These are phyloP conservation scores for Leishmania amazonensis DNA, from an alignment of 208 protist species.

Conservation along the genomic window DNA sequence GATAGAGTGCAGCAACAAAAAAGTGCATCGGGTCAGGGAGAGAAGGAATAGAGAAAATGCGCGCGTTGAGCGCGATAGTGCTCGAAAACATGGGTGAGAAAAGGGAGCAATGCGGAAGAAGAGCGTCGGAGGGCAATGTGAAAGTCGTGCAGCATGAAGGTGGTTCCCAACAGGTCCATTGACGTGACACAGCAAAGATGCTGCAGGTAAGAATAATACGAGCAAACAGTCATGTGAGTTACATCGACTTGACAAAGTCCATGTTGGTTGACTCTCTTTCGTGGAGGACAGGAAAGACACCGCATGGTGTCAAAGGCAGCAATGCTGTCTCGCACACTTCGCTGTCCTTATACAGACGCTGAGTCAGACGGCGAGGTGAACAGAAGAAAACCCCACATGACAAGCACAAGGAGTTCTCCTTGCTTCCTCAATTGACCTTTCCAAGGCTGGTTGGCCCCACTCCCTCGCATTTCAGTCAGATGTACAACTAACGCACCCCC, in stretches of 20 bases:
- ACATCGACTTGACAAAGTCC: not conserved
- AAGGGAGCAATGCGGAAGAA: constrained; percentile 3
- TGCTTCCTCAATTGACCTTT: not conserved
- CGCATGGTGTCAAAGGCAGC: not conserved
- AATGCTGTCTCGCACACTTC: not conserved
- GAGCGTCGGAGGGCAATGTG: not conserved
- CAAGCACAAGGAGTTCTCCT: not conserved
- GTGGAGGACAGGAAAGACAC: not conserved
- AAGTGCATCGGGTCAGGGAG: not conserved
- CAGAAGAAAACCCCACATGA: not conserved
- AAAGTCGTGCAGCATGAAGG: not conserved
- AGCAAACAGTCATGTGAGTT: not conserved
- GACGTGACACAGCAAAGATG: not conserved
- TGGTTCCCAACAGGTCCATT: not conserved
- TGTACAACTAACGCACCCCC: not conserved
- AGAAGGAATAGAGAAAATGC: not conserved
- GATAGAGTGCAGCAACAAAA: not conserved
- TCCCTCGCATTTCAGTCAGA: constrained; percentile 1
- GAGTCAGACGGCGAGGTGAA: not conserved
- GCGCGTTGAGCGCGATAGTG: not conserved
- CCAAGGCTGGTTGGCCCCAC: not conserved
- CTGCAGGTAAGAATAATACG: not conserved
- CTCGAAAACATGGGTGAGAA: not conserved
- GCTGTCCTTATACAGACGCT: not conserved
- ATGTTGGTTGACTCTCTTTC: not conserved